Base-by-base conservation (phyloP, 495 filamentous ascomycete genomes). In the Margaritispora aquatica region DNA sequence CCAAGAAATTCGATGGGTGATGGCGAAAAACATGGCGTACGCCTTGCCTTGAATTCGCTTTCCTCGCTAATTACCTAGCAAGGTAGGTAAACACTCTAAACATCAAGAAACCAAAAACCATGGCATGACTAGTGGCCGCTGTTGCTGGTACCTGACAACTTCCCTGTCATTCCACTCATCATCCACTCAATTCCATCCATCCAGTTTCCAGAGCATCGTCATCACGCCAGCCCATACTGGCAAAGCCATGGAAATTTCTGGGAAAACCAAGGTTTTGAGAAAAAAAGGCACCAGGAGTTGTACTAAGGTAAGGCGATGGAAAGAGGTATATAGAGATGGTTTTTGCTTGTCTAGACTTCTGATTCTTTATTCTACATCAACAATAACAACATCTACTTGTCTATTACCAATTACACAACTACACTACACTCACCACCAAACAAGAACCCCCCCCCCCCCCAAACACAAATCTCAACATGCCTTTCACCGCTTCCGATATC, bases 401-500 rank as follows among this genome's bases (percentile, higher is more conserved):
- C 29, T 15, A 34, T 15, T 15, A 7, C 29, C n/a, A n/a, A n/a
- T n/a, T n/a, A n/a, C n/a, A n/a, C n/a, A n/a, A n/a, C n/a, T n/a
- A n/a, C n/a, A n/a, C n/a, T n/a, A n/a, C n/a, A n/a, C n/a, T n/a
- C n/a, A n/a, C n/a, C n/a, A n/a, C n/a, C 22, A 26, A 22, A 38
- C 52, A 36, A 17, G 9, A 27, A 21, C 9, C 13, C 51, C 19
- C 51, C n/a, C 27, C 51, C 9, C 15, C 17, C 22, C 50, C 36
- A 54, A 51, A 52, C 50, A 44, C 29, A 34, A 5, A 5, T 17
- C 19, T 49, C 67, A 74, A 55, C 55, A 82, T 82, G 79, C 71
- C 79, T 76, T 82, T 82, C 79, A 81, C 79, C 54, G 78, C 74
- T 44, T 44, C 38, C 11, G 38, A 44, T n/a, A 44, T 44, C 38